Evolutionary conservation across 805 yeast genomes (phyloP).

Genomic region (Kodamaea hsintzibuensis): DNA sequence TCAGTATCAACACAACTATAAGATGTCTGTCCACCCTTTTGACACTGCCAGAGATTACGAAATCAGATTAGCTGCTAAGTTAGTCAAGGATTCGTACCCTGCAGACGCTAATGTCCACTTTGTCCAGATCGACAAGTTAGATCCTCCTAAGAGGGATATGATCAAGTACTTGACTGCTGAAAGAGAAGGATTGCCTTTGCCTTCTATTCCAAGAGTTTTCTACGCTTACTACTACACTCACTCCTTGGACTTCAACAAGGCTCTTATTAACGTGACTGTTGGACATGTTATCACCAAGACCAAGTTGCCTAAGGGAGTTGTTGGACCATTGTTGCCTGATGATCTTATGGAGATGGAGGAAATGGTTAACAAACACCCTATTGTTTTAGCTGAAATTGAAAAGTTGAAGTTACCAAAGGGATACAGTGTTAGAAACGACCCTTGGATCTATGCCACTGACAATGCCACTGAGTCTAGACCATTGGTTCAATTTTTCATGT

Average conservation of each 20-base stretch:
- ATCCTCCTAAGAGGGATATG: conserved; percentile 80
- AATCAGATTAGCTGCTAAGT: conserved; percentile 55
- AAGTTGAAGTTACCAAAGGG: conserved; percentile 63
- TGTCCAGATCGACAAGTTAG: conserved; percentile 64
- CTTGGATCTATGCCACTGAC: conserved; percentile 88
- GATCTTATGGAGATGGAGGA: conserved; percentile 59
- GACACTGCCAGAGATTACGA: conserved; percentile 61
- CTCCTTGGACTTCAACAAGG: conserved; percentile 60
- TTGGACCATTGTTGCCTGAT: conserved; percentile 72
- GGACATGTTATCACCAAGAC: conserved; percentile 62
- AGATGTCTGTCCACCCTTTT: conserved; percentile 48
- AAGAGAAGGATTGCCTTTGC: conserved; percentile 47
- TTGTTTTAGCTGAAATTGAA: conserved; percentile 61
- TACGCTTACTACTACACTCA: conserved; percentile 63
- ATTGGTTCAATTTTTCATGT: conserved; percentile 74
- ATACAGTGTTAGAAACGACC: conserved; percentile 61
- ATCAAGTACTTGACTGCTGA: conserved; percentile 67
- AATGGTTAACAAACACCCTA: conserved; percentile 53
- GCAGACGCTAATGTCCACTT: conserved; percentile 59
- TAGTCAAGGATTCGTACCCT: conserved; percentile 58
- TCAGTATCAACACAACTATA: background rate
- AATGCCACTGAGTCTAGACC: conserved; percentile 59
- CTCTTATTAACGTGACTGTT: conserved; percentile 63
- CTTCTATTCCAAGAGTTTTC: conserved; percentile 66
- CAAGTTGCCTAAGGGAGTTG: conserved; percentile 57